A percentile compares a stretch with the other conserved stretches of the same genome.
Conservation (phyloP, 1,284 basidiomycete genomes). For the Singerocomus rubriflavus region DNA sequence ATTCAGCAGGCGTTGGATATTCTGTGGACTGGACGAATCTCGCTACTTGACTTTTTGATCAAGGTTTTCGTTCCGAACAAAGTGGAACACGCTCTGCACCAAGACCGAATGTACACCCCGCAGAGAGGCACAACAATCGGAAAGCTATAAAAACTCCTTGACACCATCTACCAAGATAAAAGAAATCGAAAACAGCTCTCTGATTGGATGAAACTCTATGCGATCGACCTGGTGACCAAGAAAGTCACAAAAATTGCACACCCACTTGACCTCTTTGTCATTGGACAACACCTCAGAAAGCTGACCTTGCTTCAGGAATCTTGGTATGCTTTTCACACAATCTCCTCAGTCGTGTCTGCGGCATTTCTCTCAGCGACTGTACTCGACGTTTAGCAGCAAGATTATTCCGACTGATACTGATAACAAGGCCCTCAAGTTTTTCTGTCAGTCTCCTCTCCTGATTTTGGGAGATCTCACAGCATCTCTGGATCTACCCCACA, state of each 20-base stretch:
- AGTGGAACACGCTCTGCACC: not conserved
- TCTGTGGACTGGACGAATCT: not conserved
- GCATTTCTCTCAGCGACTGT: too few relatives aligned
- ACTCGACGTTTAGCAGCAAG: too few relatives aligned
- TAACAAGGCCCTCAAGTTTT: too few relatives aligned
- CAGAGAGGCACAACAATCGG: not conserved
- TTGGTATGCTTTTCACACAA: too few relatives aligned
- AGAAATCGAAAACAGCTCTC: not conserved
- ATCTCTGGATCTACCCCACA: too few relatives aligned
- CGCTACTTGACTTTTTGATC: not conserved
- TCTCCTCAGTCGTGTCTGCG: too few relatives aligned
- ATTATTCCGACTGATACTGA: too few relatives aligned
- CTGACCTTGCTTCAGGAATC: too few relatives aligned
- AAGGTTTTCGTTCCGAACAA: not conserved
- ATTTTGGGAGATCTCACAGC: too few relatives aligned
- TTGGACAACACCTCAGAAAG: too few relatives aligned
- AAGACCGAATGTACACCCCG: not conserved
- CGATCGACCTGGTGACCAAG: not conserved
- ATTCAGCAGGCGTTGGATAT: not conserved
- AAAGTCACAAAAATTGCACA: not conserved
- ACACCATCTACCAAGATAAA: not conserved
- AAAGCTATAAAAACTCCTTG: not conserved
- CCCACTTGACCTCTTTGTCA: too few relatives aligned
- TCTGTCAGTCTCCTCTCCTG: too few relatives aligned
- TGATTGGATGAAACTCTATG: not conserved